Percentiles rank a stretch among this genome's conserved stretches.
Conservation (phyloP, 441 rosid species). For the Gossypium davidsonii region DNA sequence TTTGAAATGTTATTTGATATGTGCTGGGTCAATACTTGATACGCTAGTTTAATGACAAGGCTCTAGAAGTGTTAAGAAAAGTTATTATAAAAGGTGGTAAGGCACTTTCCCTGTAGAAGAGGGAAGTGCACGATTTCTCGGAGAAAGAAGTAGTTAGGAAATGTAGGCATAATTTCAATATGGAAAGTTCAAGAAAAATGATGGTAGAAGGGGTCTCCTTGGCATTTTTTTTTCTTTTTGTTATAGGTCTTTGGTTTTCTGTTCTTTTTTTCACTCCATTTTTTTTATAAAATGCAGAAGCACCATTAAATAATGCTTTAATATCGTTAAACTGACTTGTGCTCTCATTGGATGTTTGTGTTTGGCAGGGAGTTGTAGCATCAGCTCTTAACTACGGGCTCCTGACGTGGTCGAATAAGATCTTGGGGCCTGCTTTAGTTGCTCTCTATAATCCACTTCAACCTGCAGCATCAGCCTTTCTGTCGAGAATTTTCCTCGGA, state of each 20-base stretch:
- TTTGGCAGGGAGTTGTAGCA: conserved; percentile 65
- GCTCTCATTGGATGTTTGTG: not conserved
- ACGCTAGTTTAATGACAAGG: not conserved
- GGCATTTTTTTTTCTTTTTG: not conserved
- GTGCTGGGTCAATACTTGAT: not conserved
- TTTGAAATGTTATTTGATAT: conserved; percentile 5
- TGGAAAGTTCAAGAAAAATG: not conserved
- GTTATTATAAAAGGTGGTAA: not conserved
- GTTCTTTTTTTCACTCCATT: not conserved
- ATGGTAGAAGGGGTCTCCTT: not conserved
- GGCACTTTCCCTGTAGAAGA: not conserved
- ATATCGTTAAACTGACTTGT: not conserved
- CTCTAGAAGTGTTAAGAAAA: not conserved
- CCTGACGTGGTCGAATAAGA: conserved; percentile 93
- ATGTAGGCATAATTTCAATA: not conserved
- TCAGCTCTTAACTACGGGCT: conserved; percentile 88
- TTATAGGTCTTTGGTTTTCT: not conserved
- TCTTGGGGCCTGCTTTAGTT: conserved; percentile 89
- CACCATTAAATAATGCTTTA: no score
- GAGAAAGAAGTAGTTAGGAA: not conserved
- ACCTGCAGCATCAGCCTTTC: conserved; percentile 81
- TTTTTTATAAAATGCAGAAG: not conserved
- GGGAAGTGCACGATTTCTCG: not conserved
- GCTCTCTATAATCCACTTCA: conserved; percentile 96
- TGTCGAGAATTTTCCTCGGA: conserved; percentile 83